Conservation (phyloP, 2,329 filamentous ascomycete species). For the Colletotrichum australisinense region DNA sequence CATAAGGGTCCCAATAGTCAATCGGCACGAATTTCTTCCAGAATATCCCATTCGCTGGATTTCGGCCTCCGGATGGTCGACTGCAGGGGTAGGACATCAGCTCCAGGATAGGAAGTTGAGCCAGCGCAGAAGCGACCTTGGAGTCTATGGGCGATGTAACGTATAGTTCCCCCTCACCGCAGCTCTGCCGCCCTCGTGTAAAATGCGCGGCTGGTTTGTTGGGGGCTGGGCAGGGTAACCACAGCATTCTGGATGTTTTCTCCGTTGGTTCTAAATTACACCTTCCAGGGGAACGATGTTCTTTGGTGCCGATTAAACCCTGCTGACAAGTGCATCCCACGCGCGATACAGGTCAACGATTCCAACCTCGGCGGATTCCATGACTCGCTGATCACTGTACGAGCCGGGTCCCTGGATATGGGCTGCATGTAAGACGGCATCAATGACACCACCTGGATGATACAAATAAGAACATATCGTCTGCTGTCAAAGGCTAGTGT, state of each 20-base stretch:
- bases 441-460: neutral
- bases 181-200: no score
- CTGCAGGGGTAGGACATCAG: constrained; percentile 2
- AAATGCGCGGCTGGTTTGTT: neutral
- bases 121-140: neutral
- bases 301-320: neutral
- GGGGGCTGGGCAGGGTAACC: neutral
- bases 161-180: neutral
- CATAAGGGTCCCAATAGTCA: no score
- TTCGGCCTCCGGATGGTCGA: neutral
- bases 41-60: neutral
- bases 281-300: neutral
- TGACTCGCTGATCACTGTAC: neutral
- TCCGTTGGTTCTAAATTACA: neutral
- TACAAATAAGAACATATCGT: neutral
- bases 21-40: neutral
- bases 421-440: neutral
- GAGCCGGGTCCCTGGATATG: neutral
- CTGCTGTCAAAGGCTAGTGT: neutral
- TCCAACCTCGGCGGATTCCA: neutral
- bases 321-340: neutral
- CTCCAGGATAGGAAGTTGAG: neutral
- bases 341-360: neutral
- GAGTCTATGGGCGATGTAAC: neutral
- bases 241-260: neutral